A percentile compares a stretch with the other conserved stretches of the same genome.
These are phyloP conservation scores for Cucumis hystrix DNA, from an alignment of 306 rosid species.

Conservation along the genomic window DNA sequence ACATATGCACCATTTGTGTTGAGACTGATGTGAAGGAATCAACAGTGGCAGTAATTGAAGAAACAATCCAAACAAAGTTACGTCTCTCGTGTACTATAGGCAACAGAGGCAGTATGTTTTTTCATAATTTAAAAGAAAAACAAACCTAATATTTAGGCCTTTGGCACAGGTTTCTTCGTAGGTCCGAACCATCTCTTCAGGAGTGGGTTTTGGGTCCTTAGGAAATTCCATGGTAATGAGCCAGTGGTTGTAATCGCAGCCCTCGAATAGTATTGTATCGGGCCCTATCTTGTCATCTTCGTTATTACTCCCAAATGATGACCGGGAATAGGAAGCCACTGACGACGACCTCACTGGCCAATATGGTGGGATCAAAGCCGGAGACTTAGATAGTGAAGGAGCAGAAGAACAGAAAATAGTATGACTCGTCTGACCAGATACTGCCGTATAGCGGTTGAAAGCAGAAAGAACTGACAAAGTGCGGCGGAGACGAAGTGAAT, in stretches of 20 bases:
- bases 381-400: not conserved
- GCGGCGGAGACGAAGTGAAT: slow-evolving; percentile 46
- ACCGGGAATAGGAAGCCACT: slow-evolving; percentile 25
- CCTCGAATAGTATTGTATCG: slow-evolving; percentile 69
- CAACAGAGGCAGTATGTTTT: not conserved
- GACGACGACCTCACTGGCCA: slow-evolving; percentile 29
- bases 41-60: not conserved
- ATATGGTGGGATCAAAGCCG: slow-evolving; percentile 8
- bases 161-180: slow-evolving; percentile 68
- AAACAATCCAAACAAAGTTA: not conserved
- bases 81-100: not conserved
- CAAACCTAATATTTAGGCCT: slow-evolving; percentile 64
- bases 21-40: not conserved
- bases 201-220: slow-evolving; percentile 29
- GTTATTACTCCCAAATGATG: slow-evolving; percentile 4
- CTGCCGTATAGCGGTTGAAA: slow-evolving; percentile 17
- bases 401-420: not conserved
- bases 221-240: slow-evolving; percentile 58
- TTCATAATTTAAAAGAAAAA: not conserved
- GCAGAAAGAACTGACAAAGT: slow-evolving; percentile 18
- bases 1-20: not conserved
- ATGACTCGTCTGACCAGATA: not conserved
- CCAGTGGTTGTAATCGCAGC: slow-evolving; percentile 89
- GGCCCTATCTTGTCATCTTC: slow-evolving; percentile 42
- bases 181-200: slow-evolving; percentile 44